These are phyloP conservation scores for Dalbergia cultrata DNA, from an alignment of 306 rosid species.

Conservation along the genomic window DNA sequence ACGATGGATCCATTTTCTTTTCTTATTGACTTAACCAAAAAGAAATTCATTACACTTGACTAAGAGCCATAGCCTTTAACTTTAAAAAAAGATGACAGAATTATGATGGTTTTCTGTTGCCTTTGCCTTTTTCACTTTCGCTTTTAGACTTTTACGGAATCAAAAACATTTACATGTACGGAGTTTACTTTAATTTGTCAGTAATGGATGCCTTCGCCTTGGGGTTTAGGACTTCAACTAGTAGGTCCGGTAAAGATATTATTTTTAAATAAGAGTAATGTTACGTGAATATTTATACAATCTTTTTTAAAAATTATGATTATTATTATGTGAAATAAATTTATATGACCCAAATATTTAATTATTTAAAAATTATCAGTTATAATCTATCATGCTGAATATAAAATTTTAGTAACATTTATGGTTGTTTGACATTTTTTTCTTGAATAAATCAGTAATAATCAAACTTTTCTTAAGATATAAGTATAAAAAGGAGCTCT, in stretches of 20 bases:
- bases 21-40: background rate
- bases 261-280: background rate
- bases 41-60: background rate
- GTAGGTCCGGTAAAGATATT: conserved; percentile 1
- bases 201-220: background rate
- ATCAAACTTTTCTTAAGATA: conserved; percentile 45
- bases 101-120: conserved; percentile 40
- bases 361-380: too few relatives aligned
- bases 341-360: too few relatives aligned
- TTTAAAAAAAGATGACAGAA: conserved; percentile 52
- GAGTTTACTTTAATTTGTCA: background rate
- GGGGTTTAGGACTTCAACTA: conserved; percentile 4
- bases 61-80: conserved; percentile 9
- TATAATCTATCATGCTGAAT: too few relatives aligned
- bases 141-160: conserved; percentile 51
- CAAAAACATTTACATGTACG: conserved; percentile 22
- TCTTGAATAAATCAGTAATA: background rate
- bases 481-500: conserved; percentile 42
- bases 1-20: conserved; percentile 1
- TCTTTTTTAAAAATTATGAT: too few relatives aligned
- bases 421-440: too few relatives aligned
- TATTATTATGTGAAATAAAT: too few relatives aligned
- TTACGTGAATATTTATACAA: too few relatives aligned
- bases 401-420: too few relatives aligned
- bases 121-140: conserved; percentile 41